phyloP scores from a whole-genome alignment of 2,329 filamentous ascomycete genomes.

The Xylariaceae sp. region DNA sequence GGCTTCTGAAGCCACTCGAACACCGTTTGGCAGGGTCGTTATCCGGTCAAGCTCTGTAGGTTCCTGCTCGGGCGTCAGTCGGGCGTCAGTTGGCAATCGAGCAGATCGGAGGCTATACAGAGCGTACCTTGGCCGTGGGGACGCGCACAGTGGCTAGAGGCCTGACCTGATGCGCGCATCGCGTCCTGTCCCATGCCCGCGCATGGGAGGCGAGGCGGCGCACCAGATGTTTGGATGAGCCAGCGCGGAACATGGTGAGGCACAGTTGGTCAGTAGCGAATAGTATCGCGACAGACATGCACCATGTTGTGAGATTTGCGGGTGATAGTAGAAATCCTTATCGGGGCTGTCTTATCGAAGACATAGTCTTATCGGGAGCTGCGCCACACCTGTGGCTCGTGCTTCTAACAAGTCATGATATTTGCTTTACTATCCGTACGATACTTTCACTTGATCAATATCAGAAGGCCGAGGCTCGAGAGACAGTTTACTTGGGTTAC shows the following conservation, averaged over 20 bases:
- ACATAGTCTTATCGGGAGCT: constrained; percentile 7
- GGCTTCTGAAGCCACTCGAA: constrained; percentile 91
- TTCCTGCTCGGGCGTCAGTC: constrained; percentile 47
- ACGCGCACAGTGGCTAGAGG: constrained; percentile 18
- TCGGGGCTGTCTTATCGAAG: constrained; percentile 2
- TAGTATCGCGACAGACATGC: constrained; percentile 3
- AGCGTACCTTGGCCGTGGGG: constrained; percentile 16
- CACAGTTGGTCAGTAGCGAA: constrained; percentile 6
- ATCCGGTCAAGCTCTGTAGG: constrained; percentile 81
- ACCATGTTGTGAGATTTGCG: constrained; percentile 13
- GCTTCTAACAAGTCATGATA: too few relatives aligned
- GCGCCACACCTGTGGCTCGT: too few relatives aligned
- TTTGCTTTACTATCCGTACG: too few relatives aligned
- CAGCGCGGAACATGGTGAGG: constrained; percentile 21
- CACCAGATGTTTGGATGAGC: constrained; percentile 13
- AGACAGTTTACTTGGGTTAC: too few relatives aligned
- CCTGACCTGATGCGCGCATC: constrained; percentile 11
- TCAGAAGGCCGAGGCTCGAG: too few relatives aligned
- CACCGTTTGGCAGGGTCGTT: constrained; percentile 82
- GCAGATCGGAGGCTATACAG: background rate
- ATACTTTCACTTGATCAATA: too few relatives aligned
- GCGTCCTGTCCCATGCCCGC: constrained; percentile 8
- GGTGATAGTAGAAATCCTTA: constrained; percentile 11
- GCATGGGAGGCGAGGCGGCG: constrained; percentile 17
- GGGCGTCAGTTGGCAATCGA: background rate